These are phyloP conservation scores for Jaltomata sinuosa DNA, from an alignment of 257 asterid genomes.

Conservation along the genomic window DNA sequence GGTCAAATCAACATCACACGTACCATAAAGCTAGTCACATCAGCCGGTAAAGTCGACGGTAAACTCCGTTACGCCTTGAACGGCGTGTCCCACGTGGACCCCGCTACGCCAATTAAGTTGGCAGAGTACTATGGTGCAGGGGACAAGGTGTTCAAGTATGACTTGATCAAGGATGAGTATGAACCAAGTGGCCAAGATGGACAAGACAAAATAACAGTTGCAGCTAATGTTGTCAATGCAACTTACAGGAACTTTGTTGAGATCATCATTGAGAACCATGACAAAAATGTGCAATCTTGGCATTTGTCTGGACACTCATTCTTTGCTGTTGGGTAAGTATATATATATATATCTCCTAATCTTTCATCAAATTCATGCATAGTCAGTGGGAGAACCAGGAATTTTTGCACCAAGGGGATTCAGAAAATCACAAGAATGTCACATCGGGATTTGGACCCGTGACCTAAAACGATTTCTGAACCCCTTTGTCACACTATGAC, in stretches of 20 bases:
- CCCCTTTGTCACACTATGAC: not conserved
- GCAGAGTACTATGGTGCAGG: conserved; percentile 42
- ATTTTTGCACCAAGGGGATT: not conserved
- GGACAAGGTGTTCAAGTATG: conserved; percentile 43
- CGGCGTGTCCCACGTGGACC: conserved; percentile 40
- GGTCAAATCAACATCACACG: conserved; percentile 63
- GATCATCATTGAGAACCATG: conserved; percentile 9
- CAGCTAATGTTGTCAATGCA: conserved; percentile 29
- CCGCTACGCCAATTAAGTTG: conserved; percentile 49
- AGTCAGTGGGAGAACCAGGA: not conserved
- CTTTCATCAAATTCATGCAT: not conserved
- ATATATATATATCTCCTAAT: not conserved
- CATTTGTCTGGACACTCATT: conserved; percentile 55
- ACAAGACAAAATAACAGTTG: conserved; percentile 1
- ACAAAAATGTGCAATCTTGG: conserved; percentile 47
- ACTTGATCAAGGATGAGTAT: conserved; percentile 29
- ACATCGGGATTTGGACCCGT: not conserved
- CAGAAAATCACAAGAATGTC: not conserved
- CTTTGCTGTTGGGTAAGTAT: conserved; percentile 56
- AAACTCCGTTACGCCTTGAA: conserved; percentile 50
- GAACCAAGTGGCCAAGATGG: not conserved
- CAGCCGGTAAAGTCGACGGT: conserved; percentile 28
- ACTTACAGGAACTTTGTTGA: conserved; percentile 41
- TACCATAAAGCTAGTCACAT: conserved; percentile 41
- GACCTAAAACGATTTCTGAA: not conserved